Evolutionary conservation across 1,139 yeast species (phyloP).

Genomic region (Pichia sp.): DNA sequence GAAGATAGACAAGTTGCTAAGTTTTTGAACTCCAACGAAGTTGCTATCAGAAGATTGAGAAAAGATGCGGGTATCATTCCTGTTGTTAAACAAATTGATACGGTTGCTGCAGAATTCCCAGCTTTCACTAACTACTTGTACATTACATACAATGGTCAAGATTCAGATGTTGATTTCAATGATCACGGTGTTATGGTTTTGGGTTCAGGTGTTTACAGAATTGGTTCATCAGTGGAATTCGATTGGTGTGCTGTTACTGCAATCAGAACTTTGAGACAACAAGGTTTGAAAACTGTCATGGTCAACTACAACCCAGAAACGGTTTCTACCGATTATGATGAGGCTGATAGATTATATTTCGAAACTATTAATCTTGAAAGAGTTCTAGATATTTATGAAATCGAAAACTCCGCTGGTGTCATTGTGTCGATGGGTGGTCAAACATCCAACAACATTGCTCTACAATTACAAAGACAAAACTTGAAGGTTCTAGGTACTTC

Average conservation of each 20-base stretch:
- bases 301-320: conserved; percentile 98
- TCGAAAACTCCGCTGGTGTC: conserved; percentile 89
- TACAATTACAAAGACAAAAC: conserved; percentile 88
- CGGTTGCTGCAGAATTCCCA: conserved; percentile 99
- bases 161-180: conserved; percentile 77
- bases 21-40: conserved; percentile 85
- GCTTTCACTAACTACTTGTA: conserved; percentile 93
- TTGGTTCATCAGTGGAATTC: conserved; percentile 97
- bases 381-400: conserved; percentile 90
- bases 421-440: conserved; percentile 99
- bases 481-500: conserved; percentile 95
- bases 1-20: conserved; percentile 96
- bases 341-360: conserved; percentile 94
- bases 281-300: conserved; percentile 90
- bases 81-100: conserved; percentile 94
- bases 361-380: conserved; percentile 95
- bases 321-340: conserved; percentile 96
- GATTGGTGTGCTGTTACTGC: conserved; percentile 99
- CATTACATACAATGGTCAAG: conserved; percentile 90
- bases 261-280: conserved; percentile 86
- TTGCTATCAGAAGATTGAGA: conserved; percentile 87
- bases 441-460: conserved; percentile 94
- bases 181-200: conserved; percentile 92
- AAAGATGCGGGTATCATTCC: conserved; percentile 86
- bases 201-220: conserved; percentile 98